phyloP scores from a whole-genome alignment of 2,329 filamentous ascomycete species.

The Colletotrichum spaethianum region DNA sequence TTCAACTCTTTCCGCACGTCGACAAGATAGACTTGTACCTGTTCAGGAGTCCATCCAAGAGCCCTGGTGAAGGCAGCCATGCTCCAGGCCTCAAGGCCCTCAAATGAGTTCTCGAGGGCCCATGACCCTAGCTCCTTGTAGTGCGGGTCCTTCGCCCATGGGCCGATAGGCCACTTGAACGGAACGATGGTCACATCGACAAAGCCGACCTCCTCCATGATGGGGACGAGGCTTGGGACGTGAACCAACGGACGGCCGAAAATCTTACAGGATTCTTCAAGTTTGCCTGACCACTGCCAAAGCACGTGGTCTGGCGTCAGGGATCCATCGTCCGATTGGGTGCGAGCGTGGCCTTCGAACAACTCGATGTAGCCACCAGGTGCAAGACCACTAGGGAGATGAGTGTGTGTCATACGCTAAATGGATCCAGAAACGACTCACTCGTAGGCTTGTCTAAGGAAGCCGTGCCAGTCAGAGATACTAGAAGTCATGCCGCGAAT shows the following conservation, averaged over 20 bases:
- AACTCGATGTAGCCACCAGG: slow-evolving; percentile 57
- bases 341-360: slow-evolving; percentile 51
- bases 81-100: background rate
- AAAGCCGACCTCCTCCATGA: slow-evolving; percentile 39
- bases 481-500: slow-evolving; percentile 58
- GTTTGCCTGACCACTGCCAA: slow-evolving; percentile 45
- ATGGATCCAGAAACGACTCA: slow-evolving; percentile 38
- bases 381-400: slow-evolving; percentile 48
- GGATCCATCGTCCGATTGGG: slow-evolving; percentile 50
- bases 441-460: slow-evolving; percentile 61
- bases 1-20: background rate
- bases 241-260: slow-evolving; percentile 53
- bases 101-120: background rate
- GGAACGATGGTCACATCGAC: background rate
- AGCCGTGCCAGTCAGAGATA: slow-evolving; percentile 52
- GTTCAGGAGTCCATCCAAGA: background rate
- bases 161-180: background rate
- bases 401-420: background rate
- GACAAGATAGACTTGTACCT: background rate
- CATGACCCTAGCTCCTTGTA: background rate
- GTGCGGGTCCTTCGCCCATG: background rate
- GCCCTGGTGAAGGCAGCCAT: background rate
- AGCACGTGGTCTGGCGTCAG: slow-evolving; percentile 20
- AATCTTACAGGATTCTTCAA: slow-evolving; percentile 52
- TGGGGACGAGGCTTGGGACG: slow-evolving; percentile 52